A percentile compares a stretch with the other conserved stretches of the same genome.
Conservation (phyloP, 306 rosid genomes). For the Luffa aegyptiaca region DNA sequence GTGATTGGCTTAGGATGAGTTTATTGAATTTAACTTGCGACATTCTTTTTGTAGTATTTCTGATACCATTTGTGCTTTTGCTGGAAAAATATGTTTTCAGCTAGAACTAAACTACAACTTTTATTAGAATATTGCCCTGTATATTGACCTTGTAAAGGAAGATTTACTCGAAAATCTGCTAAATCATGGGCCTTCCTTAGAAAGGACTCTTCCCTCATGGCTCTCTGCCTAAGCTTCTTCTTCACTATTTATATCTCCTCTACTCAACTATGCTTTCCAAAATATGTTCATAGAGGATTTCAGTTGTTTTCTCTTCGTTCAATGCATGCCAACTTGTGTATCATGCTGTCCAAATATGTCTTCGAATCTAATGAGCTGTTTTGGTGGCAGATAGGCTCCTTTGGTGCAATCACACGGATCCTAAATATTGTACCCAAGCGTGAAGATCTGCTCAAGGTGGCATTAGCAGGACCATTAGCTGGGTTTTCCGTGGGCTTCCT, state of each 20-base stretch:
- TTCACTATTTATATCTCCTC: not conserved
- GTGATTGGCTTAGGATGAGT: not conserved
- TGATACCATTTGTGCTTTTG: not conserved
- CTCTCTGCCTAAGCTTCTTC: not conserved
- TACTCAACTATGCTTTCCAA: not conserved
- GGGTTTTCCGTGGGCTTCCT: conserved; percentile 75
- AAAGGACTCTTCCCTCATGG: not conserved
- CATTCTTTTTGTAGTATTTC: not conserved
- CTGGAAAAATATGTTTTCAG: not conserved
- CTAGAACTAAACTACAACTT: not conserved
- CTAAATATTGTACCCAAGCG: conserved; percentile 79
- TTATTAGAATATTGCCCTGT: not conserved
- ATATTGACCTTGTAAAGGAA: not conserved
- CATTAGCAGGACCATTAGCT: conserved; percentile 90
- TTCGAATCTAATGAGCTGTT: conserved; percentile 35
- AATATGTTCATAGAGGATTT: not conserved
- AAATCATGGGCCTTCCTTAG: not conserved
- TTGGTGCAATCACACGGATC: conserved; percentile 92
- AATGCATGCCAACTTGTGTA: not conserved
- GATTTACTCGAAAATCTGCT: not conserved
- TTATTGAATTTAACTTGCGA: not conserved
- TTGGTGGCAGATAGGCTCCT: conserved; percentile 99
- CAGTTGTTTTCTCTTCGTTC: not conserved
- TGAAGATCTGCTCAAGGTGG: conserved; percentile 89
- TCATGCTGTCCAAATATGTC: not conserved